Conservation (phyloP, 805 yeast genomes). For the Cyberlindnera lachancei region DNA sequence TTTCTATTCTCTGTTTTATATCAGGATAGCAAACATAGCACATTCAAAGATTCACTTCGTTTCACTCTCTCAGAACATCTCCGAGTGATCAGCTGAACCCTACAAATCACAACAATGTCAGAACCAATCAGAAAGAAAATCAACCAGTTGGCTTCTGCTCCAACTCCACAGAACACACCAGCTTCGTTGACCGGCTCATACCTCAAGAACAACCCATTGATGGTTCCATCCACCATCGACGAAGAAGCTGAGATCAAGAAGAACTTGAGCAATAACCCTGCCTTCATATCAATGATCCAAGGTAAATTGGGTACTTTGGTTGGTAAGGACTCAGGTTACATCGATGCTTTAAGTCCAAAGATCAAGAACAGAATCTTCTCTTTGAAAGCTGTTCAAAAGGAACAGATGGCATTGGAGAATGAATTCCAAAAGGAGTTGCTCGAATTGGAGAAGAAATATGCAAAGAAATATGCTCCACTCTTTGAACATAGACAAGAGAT, state of each 20-base stretch:
- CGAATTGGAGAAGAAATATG: constrained; percentile 76
- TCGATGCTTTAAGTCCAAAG: constrained; percentile 61
- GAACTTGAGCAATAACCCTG: constrained; percentile 70
- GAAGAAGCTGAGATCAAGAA: constrained; percentile 37
- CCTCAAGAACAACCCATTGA: constrained; percentile 46
- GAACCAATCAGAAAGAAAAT: constrained; percentile 77
- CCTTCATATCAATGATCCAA: constrained; percentile 78
- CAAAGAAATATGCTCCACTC: constrained; percentile 65
- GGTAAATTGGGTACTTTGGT: constrained; percentile 79
- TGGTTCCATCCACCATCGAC: constrained; percentile 61
- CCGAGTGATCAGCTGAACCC: too few species aligned
- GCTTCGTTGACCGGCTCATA: constrained; percentile 75
- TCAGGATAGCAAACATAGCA: too few species aligned
- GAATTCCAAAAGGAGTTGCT: constrained; percentile 86
- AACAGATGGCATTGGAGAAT: constrained; percentile 77
- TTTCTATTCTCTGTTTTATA: too few species aligned
- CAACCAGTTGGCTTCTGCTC: constrained; percentile 82
- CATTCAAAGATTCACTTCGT: too few species aligned
- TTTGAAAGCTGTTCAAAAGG: constrained; percentile 71
- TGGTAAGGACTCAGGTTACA: constrained; percentile 83
- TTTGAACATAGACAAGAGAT: constrained; percentile 67
- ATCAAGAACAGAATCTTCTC: constrained; percentile 77
- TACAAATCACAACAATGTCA: constrained; percentile 45
- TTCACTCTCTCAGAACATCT: too few species aligned
- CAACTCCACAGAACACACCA: constrained; percentile 98